Evolutionary conservation across 108 stramenopile genomes (phyloP), one percentile per base, ranked within the genome.

Genomic region (Cyclostephanos invisitatus): DNA sequence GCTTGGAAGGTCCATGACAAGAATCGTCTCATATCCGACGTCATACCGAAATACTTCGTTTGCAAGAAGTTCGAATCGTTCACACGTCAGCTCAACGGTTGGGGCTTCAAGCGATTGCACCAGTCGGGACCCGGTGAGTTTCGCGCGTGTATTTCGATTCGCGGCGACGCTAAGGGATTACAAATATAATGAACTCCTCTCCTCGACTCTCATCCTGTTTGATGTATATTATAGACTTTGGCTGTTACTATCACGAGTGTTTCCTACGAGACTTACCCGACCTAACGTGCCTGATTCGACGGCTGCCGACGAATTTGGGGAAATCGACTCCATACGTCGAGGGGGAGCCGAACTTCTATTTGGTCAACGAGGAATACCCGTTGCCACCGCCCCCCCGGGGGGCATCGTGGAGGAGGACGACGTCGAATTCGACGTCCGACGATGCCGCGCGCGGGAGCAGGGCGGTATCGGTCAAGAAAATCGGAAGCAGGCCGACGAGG

Each of bases 221-320:
- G n/a, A 57, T 17, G 4, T 28, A 28, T 28, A 28, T 28, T 10
- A 65, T 32, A 32, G 66, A 67, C 35, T 7, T 37, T n/a, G 66
- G 66, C 2, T 67, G 35, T 36, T 67, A 67, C 50, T 67, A 67
- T 29, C 51, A 67, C 21, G 50, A 67, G 51, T 67, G 66, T 29
- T 67, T 67, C 50, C 66, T 67, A 36, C 66, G 51, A 9, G 66
- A 18, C 3, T 32, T 49, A n/a, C 66, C 66, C 4, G 17, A 25
- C 0, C 66, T 67, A 15, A 67, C 66, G n/a, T 36, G 50, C 21
- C 53, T 67, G 0, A 67, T 67, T 35, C 17, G 66, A 36, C 50
- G 66, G 14, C 14, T 53, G 21, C 20, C 66, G 36, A 22, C 66
- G 29, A 53, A 53, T n/a, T 3, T 37, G 50, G 66, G 66, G 0